Evolutionary conservation across 2,329 filamentous ascomycete genomes (phyloP).

Genomic region (Alternaria sp.): DNA sequence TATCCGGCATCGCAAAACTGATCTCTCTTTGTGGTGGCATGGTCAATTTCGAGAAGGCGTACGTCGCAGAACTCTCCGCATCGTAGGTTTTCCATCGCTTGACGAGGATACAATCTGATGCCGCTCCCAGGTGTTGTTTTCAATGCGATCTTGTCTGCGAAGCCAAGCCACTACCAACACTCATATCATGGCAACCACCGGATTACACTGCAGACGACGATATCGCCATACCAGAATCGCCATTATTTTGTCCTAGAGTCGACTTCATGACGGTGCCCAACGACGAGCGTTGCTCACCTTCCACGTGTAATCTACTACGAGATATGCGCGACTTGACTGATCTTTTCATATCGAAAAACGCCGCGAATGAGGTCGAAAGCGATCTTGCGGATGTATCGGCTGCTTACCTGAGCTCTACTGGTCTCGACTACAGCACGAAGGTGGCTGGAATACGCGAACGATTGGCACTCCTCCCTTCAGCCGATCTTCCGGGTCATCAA

Average conservation of each 20-base stretch:
- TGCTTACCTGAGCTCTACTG: background rate
- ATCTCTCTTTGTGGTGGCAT: slow-evolving; percentile 38
- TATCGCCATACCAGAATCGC: slow-evolving; percentile 43
- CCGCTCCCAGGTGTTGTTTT: slow-evolving; percentile 22
- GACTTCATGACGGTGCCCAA: slow-evolving; percentile 31
- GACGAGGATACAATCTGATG: slow-evolving; percentile 9
- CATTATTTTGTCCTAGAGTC: slow-evolving; percentile 40
- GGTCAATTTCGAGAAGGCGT: slow-evolving; percentile 19
- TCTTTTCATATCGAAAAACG: slow-evolving; percentile 33
- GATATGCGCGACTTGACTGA: slow-evolving; percentile 47
- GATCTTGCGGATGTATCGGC: slow-evolving; percentile 15
- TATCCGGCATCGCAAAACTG: slow-evolving; percentile 35
- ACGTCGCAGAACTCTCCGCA: slow-evolving; percentile 31
- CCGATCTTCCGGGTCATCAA: slow-evolving; percentile 28
- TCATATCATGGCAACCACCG: slow-evolving; percentile 24
- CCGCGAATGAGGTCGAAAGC: background rate
- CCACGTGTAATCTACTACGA: slow-evolving; percentile 36
- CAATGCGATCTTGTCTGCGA: slow-evolving; percentile 45
- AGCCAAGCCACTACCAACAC: slow-evolving; percentile 25
- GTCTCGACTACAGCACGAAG: slow-evolving; percentile 24
- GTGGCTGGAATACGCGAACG: slow-evolving; percentile 28
- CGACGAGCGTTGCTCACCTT: slow-evolving; percentile 32
- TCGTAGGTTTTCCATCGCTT: slow-evolving; percentile 26
- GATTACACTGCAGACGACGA: slow-evolving; percentile 3
- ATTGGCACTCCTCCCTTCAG: slow-evolving; percentile 32